Base-by-base conservation (phyloP, 2,329 filamentous ascomycete species). In the Fusarium udum region DNA sequence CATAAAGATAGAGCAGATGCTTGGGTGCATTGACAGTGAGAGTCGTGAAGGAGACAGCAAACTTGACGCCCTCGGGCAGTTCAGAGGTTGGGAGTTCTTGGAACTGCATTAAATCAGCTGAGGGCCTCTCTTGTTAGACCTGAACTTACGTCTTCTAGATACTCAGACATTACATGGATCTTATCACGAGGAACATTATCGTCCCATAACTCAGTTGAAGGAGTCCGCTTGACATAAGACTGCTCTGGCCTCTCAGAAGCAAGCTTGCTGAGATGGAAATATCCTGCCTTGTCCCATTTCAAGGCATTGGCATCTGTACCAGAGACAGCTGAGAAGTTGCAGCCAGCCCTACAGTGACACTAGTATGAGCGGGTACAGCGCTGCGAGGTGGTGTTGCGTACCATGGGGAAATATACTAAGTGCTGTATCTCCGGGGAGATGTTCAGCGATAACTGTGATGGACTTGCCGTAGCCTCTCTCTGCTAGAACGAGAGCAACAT, bases 51-150 rank as follows among this genome's bases (percentile, higher is more conserved):
- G 61, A n/a, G 1, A 48, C 60, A 2, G 56, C 56, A n/a, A 64
- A 61, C 3, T 61, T 61, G 22, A 43, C 31, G 3, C 61, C 56
- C 4, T 45, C 5, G 0, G 56, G 61, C 0, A 61, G 32, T 0
- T 51, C 56, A 3, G 22, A 8, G 6, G 3, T 4, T 7, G 56
- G 20, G 4, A 61, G 10, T 3, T 37, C 24, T 45, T 34, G 37
- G 18, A 64, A 64, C 61, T 62, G 6, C 0, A 2, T 2, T 16
- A 3, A 0, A 2, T 61, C 3, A 61, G 51, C 7, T 3, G 4
- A 9, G 0, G 2, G 2, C 4, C 0, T 52, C 1, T 4, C 3
- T 20, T 15, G 22, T 2, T 7, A 4, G 8, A 2, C n/a, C 4
- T 20, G n/a, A 6, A 26, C 61, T 61, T 20, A 61, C 61, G 6